Evolutionary conservation across 2,329 filamentous ascomycete genomes (phyloP).

Genomic region (Gaeumannomyces tritici): DNA sequence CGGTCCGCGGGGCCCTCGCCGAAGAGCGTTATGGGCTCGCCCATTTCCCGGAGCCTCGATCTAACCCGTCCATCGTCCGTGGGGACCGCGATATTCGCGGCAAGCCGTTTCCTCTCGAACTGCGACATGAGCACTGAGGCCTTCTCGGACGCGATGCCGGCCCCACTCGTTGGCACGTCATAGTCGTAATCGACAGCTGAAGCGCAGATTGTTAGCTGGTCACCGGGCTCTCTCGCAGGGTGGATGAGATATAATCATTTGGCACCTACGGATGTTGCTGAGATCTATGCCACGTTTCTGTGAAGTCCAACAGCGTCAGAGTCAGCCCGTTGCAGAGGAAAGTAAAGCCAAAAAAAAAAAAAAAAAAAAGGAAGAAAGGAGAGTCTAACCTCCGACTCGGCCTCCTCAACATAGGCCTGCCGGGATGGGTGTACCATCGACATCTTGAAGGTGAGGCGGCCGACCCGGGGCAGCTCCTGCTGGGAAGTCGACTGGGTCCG

Average conservation of each 20-base stretch:
- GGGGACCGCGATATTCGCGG: slow-evolving; percentile 77
- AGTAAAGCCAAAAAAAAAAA: slow-evolving; percentile 5
- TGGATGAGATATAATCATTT: not conserved
- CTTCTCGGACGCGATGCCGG: slow-evolving; percentile 67
- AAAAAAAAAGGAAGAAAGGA: slow-evolving; percentile 4
- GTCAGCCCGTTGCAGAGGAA: not conserved
- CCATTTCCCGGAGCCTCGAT: slow-evolving; percentile 68
- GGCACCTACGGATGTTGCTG: slow-evolving; percentile 34
- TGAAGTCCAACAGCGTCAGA: slow-evolving; percentile 7
- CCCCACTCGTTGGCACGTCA: slow-evolving; percentile 52
- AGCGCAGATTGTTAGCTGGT: not conserved
- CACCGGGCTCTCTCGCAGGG: not conserved
- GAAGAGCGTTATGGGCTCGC: slow-evolving; percentile 91
- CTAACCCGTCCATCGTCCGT: slow-evolving; percentile 89
- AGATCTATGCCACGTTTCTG: slow-evolving; percentile 33
- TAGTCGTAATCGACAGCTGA: slow-evolving; percentile 67
- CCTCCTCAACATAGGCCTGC: slow-evolving; percentile 90
- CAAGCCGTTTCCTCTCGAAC: slow-evolving; percentile 83
- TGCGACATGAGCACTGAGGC: slow-evolving; percentile 79
- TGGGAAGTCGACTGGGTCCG: not conserved
- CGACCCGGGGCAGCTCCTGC: not conserved
- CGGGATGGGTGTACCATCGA: slow-evolving; percentile 74
- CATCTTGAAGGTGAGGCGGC: not conserved
- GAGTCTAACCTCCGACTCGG: slow-evolving; percentile 55
- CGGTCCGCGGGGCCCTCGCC: slow-evolving; percentile 81